phyloP scores from a whole-genome alignment of 129 eudicot species.

The Glebionis coronaria region DNA sequence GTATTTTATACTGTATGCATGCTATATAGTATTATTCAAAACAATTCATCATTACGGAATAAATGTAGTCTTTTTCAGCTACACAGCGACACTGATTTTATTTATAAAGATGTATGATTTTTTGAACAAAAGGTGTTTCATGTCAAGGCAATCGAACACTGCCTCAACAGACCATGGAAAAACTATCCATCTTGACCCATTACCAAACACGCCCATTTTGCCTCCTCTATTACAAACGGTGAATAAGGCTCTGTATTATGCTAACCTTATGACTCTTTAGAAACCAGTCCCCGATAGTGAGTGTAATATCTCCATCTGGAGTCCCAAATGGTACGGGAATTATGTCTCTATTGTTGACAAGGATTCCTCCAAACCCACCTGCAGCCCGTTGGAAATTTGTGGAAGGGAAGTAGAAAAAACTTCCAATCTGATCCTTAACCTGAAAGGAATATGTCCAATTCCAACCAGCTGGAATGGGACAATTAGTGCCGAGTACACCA shows the following conservation, averaged over 20 bases:
- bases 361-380: constrained; percentile 94
- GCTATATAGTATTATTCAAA: too few species aligned
- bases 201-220: not conserved
- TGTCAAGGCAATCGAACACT: too few species aligned
- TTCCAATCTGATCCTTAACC: constrained; percentile 96
- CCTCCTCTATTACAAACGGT: not conserved
- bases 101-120: too few species aligned
- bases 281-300: constrained; percentile 85
- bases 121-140: too few species aligned
- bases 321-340: constrained; percentile 87
- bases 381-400: constrained; percentile 79
- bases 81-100: too few species aligned
- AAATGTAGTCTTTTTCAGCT: too few species aligned
- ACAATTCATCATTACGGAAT: too few species aligned
- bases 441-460: constrained; percentile 96
- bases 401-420: constrained; percentile 97
- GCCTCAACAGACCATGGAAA: too few species aligned
- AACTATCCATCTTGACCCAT: not conserved
- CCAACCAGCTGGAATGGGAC: constrained; percentile 98
- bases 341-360: constrained; percentile 77
- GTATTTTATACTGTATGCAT: too few species aligned
- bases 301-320: constrained; percentile 96
- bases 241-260: constrained; percentile 4
- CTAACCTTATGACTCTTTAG: constrained; percentile 82
- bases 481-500: constrained; percentile 93